phyloP scores from a whole-genome alignment of 2,329 filamentous ascomycete species.

The Arthrobotrys megalospora region DNA sequence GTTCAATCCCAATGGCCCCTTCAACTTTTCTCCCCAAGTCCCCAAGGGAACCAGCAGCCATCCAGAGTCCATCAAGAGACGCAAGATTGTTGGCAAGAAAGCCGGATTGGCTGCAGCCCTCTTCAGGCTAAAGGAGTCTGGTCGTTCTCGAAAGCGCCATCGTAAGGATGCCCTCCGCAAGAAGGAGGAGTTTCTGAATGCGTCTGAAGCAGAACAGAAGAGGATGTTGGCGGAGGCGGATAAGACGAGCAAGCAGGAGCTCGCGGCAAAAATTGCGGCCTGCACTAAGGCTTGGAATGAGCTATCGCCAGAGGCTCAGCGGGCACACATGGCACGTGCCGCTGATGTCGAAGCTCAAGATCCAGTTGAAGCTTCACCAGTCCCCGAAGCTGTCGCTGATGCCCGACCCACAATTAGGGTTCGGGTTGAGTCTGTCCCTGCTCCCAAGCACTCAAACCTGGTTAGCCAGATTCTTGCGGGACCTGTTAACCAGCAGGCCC shows the following conservation, averaged over 20 bases:
- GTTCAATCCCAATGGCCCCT: constrained; percentile 48
- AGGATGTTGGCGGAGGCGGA: constrained; percentile 32
- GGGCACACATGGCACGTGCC: background rate
- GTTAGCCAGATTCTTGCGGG: background rate
- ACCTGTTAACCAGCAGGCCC: background rate
- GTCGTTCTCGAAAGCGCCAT: constrained; percentile 46
- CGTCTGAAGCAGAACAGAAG: constrained; percentile 12
- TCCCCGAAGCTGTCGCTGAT: background rate
- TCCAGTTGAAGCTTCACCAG: background rate
- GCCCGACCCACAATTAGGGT: background rate
- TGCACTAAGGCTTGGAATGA: background rate
- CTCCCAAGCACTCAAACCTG: background rate
- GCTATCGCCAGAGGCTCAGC: constrained; percentile 4
- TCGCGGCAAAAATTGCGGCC: constrained; percentile 21
- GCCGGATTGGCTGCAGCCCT: constrained; percentile 44
- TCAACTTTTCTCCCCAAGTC: constrained; percentile 37
- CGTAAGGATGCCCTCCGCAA: constrained; percentile 40
- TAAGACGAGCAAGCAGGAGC: constrained; percentile 28
- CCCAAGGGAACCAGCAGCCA: constrained; percentile 41
- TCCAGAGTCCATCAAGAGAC: constrained; percentile 57
- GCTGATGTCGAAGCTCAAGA: background rate
- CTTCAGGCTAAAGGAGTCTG: constrained; percentile 52
- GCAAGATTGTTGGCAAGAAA: constrained; percentile 55
- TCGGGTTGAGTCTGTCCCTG: background rate
- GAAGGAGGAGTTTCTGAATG: constrained; percentile 5